A percentile compares a stretch with the other conserved stretches of the same genome.
Conservation (phyloP, 148 eudicot genomes). For the Cornus kousa region DNA sequence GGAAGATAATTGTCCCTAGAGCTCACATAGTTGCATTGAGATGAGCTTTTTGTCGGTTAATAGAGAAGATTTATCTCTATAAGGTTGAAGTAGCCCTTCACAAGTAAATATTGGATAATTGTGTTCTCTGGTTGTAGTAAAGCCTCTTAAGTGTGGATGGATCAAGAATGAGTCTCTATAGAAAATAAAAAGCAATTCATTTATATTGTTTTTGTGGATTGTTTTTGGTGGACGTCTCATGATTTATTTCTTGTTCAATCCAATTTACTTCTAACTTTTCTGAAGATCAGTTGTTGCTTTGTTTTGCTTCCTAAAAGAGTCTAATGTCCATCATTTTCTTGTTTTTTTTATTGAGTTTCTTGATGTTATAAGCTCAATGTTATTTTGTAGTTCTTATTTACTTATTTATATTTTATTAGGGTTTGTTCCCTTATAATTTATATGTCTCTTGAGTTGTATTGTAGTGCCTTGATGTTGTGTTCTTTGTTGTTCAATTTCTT, state of each 20-base stretch:
- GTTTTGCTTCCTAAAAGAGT: background rate
- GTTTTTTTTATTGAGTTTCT: background rate
- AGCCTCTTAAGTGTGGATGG: no score
- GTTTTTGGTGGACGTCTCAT: no score
- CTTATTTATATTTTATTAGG: no score
- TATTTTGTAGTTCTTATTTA: background rate
- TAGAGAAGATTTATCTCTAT: no score
- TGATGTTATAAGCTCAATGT: background rate
- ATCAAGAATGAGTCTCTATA: no score
- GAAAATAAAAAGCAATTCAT: no score
- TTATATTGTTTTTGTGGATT: no score
- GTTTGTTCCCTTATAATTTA: background rate
- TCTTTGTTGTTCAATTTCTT: background rate
- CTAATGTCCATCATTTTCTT: background rate
- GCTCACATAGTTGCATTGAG: background rate
- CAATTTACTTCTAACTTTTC: background rate
- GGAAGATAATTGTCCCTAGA: background rate
- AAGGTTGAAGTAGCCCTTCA: no score
- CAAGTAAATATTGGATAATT: no score
- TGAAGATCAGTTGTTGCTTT: background rate
- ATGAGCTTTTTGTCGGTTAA: background rate
- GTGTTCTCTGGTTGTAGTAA: no score
- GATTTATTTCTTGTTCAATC: no score
- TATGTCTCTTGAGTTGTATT: background rate
- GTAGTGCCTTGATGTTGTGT: background rate